A percentile compares a stretch with the other conserved stretches of the same genome.
These are phyloP conservation scores for Vitis vinifera DNA, from an alignment of 164 flowering plant species.

Conservation along the genomic window ASM3070453v1 NC_081811.1:9927501-9928000, in stretches of 20 bases:
- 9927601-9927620: too few relatives aligned
- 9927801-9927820: neutral
- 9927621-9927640: too few relatives aligned
- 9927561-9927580: too few relatives aligned
- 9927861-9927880: neutral
- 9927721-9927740: too few relatives aligned
- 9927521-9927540: too few relatives aligned
- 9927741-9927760: neutral
- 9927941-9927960: slow-evolving; percentile 4
- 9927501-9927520: too few relatives aligned
- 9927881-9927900: neutral
- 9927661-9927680: too few relatives aligned
- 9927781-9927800: neutral
- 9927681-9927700: too few relatives aligned
- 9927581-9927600: too few relatives aligned
- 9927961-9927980: slow-evolving; percentile 2
- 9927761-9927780: neutral
- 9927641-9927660: too few relatives aligned
- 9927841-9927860: neutral
- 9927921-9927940: neutral
- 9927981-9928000: slow-evolving; percentile 4
- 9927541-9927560: too few relatives aligned
- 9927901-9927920: neutral
- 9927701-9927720: too few relatives aligned
- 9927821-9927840: neutral